Percentiles rank a stretch among this genome's conserved stretches.
phyloP scores from a whole-genome alignment of 2,329 filamentous ascomycete genomes.

The Curvularia hawaiiensis region DNA sequence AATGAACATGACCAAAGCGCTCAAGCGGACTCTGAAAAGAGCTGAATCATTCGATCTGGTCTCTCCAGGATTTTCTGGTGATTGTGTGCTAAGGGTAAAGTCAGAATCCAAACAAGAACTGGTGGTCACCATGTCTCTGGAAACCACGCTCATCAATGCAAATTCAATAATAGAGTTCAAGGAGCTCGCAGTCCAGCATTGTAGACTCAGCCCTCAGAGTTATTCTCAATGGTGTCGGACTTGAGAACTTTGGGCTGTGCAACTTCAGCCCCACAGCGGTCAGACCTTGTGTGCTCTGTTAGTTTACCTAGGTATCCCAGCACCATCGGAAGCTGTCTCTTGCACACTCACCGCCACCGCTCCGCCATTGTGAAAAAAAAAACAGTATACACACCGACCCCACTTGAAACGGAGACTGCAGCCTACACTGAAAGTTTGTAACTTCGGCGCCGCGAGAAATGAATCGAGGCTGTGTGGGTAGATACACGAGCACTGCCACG shows the following conservation, averaged over 20 bases:
- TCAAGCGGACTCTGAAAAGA: not conserved
- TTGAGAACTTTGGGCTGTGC: conserved; percentile 3
- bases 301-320: conserved; percentile 5
- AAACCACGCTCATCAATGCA: not conserved
- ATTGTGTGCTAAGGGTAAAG: not conserved
- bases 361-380: not conserved
- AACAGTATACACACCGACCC: not conserved
- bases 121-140: not conserved
- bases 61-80: no score
- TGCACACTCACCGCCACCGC: conserved; percentile 1
- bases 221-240: not conserved
- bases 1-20: not conserved
- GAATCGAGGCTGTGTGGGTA: conserved; percentile 8
- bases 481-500: conserved; percentile 7
- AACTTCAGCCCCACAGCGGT: conserved; percentile 4
- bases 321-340: conserved; percentile 1
- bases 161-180: not conserved
- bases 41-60: not conserved
- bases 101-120: not conserved
- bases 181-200: not conserved
- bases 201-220: not conserved
- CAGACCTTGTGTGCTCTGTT: not conserved
- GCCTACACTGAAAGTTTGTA: not conserved
- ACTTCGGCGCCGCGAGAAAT: not conserved
- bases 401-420: not conserved